These are phyloP conservation scores for Colletotrichum horii DNA, from an alignment of 2,329 filamentous ascomycete genomes.

Conservation along the genomic window DNA sequence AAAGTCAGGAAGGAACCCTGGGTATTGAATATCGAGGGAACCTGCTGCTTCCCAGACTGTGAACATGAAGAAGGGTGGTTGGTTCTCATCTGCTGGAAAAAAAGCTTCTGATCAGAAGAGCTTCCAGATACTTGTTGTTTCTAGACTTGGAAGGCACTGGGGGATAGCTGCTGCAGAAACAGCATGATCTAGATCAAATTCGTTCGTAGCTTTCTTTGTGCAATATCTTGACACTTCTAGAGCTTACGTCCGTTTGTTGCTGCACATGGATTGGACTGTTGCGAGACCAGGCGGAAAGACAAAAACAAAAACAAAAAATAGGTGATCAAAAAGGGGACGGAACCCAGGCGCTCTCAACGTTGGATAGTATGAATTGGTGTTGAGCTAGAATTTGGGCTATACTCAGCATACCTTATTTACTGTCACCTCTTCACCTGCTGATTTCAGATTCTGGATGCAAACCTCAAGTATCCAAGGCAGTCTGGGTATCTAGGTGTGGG, in stretches of 20 bases:
- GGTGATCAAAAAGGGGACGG: background rate
- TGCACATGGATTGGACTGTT: too few relatives aligned
- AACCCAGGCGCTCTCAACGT: background rate
- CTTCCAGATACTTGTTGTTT: background rate
- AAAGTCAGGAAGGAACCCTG: background rate
- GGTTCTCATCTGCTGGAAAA: background rate
- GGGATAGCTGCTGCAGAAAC: rapidly evolving
- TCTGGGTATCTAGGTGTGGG: background rate
- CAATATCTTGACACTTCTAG: background rate
- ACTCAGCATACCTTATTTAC: background rate
- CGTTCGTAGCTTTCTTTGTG: background rate
- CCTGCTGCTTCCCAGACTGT: background rate
- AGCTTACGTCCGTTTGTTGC: background rate
- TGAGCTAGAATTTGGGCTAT: background rate
- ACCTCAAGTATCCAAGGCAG: background rate
- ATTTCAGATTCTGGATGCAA: background rate
- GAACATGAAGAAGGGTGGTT: background rate
- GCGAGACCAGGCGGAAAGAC: background rate
- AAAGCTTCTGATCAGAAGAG: rapidly evolving
- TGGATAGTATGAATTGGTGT: background rate
- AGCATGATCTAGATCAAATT: background rate
- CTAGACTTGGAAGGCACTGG: background rate
- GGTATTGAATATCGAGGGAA: background rate
- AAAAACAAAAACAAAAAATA: background rate
- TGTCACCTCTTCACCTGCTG: background rate